These are phyloP conservation scores for Lophiostoma macrostomum DNA, from an alignment of 495 filamentous ascomycete species.

Conservation along the genomic window DNA sequence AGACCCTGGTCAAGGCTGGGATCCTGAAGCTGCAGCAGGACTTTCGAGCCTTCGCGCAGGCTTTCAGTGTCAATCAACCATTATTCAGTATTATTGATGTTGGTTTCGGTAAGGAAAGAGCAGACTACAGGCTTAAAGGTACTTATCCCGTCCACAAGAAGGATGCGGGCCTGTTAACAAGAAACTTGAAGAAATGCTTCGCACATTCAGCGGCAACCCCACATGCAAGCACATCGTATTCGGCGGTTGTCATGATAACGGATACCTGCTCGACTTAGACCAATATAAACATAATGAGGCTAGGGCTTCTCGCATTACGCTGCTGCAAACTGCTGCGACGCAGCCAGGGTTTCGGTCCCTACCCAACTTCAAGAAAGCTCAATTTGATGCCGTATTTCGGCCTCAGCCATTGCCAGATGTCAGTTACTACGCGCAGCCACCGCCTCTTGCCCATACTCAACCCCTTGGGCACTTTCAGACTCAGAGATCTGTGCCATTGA, in stretches of 20 bases:
- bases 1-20: slow-evolving; percentile 32
- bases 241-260: slow-evolving; percentile 42
- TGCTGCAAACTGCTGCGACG: slow-evolving; percentile 37
- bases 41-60: slow-evolving; percentile 36
- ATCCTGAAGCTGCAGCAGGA: slow-evolving; percentile 36
- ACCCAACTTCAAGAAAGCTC: slow-evolving; percentile 31
- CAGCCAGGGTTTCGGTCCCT: slow-evolving; percentile 34
- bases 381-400: slow-evolving; percentile 36
- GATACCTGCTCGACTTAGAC: slow-evolving; percentile 42
- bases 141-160: background rate
- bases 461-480: background rate
- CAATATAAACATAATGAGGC: slow-evolving; percentile 35
- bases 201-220: slow-evolving; percentile 39
- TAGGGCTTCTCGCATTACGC: slow-evolving; percentile 34
- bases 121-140: slow-evolving; percentile 44
- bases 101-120: slow-evolving; percentile 42
- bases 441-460: slow-evolving; percentile 1
- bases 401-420: slow-evolving; percentile 16
- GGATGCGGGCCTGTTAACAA: background rate
- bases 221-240: slow-evolving; percentile 46
- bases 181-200: slow-evolving; percentile 37
- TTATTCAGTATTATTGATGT: slow-evolving; percentile 44
- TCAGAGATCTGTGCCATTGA: background rate
- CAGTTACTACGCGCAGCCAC: slow-evolving; percentile 1
- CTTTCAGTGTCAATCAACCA: slow-evolving; percentile 40